phyloP scores from a whole-genome alignment of 306 rosid genomes.

The Luffa acutangula region DNA sequence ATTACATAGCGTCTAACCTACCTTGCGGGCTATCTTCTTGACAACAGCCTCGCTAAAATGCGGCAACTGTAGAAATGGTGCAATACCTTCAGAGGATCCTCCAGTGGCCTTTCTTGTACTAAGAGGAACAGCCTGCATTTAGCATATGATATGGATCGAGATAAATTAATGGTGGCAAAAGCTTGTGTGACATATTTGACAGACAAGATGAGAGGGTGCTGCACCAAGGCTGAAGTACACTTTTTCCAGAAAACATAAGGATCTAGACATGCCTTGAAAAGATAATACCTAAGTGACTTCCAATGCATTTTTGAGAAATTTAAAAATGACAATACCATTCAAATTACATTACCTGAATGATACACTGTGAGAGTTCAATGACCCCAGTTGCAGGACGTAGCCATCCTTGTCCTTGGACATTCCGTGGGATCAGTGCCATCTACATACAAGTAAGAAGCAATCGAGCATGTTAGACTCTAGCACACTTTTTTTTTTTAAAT shows the following conservation, averaged over 20 bases:
- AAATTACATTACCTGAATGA: slow-evolving; percentile 64
- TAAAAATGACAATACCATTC: neutral
- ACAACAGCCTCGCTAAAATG: slow-evolving; percentile 75
- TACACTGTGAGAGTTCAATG: slow-evolving; percentile 87
- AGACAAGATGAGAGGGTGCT: neutral
- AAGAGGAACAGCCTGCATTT: slow-evolving; percentile 88
- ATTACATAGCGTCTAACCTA: slow-evolving; percentile 11
- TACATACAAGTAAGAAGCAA: slow-evolving; percentile 20
- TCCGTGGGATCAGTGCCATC: slow-evolving; percentile 96
- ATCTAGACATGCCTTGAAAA: neutral
- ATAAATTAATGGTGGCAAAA: neutral
- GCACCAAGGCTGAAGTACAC: neutral
- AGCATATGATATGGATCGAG: slow-evolving; percentile 10
- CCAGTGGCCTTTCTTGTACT: slow-evolving; percentile 79
- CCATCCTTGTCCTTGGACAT: slow-evolving; percentile 97
- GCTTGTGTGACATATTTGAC: neutral
- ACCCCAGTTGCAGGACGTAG: slow-evolving; percentile 97
- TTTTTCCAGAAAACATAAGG: neutral
- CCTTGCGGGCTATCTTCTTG: slow-evolving; percentile 95
- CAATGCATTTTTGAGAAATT: neutral
- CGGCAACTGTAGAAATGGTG: slow-evolving; percentile 94
- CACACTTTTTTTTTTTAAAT: neutral
- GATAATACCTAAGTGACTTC: neutral
- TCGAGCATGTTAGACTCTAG: slow-evolving; percentile 11
- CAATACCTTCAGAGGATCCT: slow-evolving; percentile 89